Percentiles rank a stretch among this genome's conserved stretches.
Conservation (phyloP, 1,139 yeast species). For the Sugiyamaella pinicola region DNA sequence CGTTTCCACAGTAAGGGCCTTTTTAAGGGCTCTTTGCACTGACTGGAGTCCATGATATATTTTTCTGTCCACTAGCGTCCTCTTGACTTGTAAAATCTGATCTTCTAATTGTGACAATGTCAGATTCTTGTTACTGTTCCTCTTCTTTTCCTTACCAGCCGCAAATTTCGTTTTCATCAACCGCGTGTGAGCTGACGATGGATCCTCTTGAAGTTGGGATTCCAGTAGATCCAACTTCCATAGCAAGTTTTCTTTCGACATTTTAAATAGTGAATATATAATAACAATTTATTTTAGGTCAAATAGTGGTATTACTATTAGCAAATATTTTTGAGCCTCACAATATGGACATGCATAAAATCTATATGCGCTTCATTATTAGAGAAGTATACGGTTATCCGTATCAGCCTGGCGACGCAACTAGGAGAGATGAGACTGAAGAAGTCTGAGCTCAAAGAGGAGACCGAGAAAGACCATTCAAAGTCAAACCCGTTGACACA, state of each 20-base stretch:
- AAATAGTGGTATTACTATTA: too few relatives aligned
- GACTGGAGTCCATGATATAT: conserved; percentile 37
- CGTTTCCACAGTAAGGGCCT: conserved; percentile 38
- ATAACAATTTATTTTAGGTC: not conserved
- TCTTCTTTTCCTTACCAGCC: conserved; percentile 26
- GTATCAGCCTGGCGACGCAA: too few relatives aligned
- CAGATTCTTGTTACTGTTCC: conserved; percentile 16
- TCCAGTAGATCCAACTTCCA: conserved; percentile 46
- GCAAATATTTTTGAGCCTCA: conserved; percentile 21
- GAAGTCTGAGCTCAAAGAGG: too few relatives aligned
- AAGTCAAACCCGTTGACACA: too few relatives aligned
- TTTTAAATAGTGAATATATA: conserved; percentile 2
- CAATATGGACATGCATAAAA: conserved; percentile 2
- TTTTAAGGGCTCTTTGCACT: conserved; percentile 40
- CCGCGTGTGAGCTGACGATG: conserved; percentile 30
- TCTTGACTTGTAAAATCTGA: conserved; percentile 29
- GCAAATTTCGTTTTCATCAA: conserved; percentile 39
- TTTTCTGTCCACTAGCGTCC: conserved; percentile 40
- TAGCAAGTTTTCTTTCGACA: conserved; percentile 40
- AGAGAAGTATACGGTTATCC: too few relatives aligned
- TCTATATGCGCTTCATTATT: not conserved
- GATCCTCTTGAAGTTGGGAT: conserved; percentile 34
- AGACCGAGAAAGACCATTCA: too few relatives aligned
- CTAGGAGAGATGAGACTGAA: too few relatives aligned
- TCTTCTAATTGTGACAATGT: conserved; percentile 19